phyloP scores from a whole-genome alignment of 176 grass and related monocot species.

The Pharus latifolius region DNA sequence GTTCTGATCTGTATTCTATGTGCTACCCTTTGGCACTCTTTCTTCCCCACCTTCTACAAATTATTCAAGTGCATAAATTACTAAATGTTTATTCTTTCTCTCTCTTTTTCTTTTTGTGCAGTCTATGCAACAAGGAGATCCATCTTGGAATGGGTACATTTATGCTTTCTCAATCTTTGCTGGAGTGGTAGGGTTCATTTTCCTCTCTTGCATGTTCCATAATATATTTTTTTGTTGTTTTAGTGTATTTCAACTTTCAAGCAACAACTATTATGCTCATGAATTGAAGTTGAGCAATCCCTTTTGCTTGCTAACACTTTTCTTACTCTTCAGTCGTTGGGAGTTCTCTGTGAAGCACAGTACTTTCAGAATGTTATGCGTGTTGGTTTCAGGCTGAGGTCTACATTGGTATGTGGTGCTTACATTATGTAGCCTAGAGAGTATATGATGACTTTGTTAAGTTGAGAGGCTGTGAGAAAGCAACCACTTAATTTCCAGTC shows the following conservation, averaged over 20 bases:
- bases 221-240: not conserved
- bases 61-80: not conserved
- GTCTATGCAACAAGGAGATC: conserved; percentile 95
- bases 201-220: conserved; percentile 4
- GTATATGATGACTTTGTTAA: conserved; percentile 4
- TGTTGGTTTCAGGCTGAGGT: conserved; percentile 79
- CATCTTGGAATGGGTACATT: conserved; percentile 76
- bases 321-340: conserved; percentile 46
- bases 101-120: conserved; percentile 33
- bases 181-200: conserved; percentile 73
- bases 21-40: not conserved
- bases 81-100: conserved; percentile 10
- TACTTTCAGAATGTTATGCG: conserved; percentile 99
- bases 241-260: conserved; percentile 6
- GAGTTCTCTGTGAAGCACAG: conserved; percentile 89
- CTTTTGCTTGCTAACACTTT: not conserved
- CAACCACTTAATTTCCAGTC: not conserved
- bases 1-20: not conserved
- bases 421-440: not conserved
- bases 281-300: not conserved
- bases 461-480: not conserved
- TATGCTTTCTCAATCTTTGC: conserved; percentile 93
- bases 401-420: conserved; percentile 73
- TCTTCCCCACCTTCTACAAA: not conserved
- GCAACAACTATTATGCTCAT: not conserved